phyloP scores from a whole-genome alignment of 2,329 filamentous ascomycete species.

The Talaromyces funiculosus region DNA sequence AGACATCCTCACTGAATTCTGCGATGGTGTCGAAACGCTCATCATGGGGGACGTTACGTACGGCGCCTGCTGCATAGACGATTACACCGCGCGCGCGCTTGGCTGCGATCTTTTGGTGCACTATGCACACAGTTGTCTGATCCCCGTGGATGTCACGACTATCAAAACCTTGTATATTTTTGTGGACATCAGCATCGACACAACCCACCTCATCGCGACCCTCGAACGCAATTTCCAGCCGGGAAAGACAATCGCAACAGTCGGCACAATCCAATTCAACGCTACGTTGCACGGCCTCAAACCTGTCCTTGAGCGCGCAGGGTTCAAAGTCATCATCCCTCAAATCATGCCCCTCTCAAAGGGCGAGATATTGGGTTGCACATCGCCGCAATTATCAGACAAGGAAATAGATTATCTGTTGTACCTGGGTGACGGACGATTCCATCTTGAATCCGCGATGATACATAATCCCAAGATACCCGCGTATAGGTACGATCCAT shows the following conservation, averaged over 20 bases:
- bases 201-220: conserved; percentile 75
- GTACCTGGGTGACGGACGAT: conserved; percentile 86
- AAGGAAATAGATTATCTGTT: conserved; percentile 67
- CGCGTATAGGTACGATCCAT: conserved; percentile 95
- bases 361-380: conserved; percentile 96
- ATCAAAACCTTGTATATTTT: conserved; percentile 98
- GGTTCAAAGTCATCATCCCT: conserved; percentile 79
- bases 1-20: conserved; percentile 92
- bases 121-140: conserved; percentile 94
- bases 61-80: conserved; percentile 96
- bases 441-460: conserved; percentile 98
- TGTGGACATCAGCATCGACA: conserved; percentile 95
- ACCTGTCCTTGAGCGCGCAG: conserved; percentile 70
- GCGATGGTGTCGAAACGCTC: conserved; percentile 80
- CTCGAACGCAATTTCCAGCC: conserved; percentile 80
- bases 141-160: conserved; percentile 91
- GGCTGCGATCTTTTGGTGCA: conserved; percentile 93
- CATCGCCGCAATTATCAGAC: conserved; percentile 68
- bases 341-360: conserved; percentile 91
- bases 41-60: conserved; percentile 99
- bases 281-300: conserved; percentile 86
- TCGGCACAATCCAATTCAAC: conserved; percentile 98
- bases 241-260: conserved; percentile 82
- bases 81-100: conserved; percentile 90
- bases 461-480: conserved; percentile 91